phyloP scores from a whole-genome alignment of 257 asterid genomes.

The Nyctanthes arbortristis region DNA sequence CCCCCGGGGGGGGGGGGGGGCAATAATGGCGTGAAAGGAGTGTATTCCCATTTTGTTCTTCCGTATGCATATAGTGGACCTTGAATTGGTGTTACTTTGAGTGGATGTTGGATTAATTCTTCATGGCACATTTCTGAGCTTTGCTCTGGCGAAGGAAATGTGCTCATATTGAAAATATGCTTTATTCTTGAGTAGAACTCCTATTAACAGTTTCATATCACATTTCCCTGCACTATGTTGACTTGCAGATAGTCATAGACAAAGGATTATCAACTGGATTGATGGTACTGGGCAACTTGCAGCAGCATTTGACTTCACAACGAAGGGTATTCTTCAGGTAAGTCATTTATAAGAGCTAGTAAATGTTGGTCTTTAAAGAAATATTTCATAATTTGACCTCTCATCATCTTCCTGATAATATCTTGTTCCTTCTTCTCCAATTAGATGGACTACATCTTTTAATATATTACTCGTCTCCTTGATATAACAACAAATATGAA shows the following conservation, averaged over 20 bases:
- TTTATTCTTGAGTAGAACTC: slow-evolving; percentile 5
- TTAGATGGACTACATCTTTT: background rate
- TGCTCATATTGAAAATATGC: background rate
- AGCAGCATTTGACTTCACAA: slow-evolving; percentile 97
- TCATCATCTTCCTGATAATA: slow-evolving; percentile 8
- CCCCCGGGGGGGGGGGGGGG: too few relatives aligned
- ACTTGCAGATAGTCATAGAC: slow-evolving; percentile 84
- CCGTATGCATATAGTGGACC: slow-evolving; percentile 4
- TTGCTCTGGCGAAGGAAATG: background rate
- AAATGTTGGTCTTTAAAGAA: background rate
- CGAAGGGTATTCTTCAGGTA: slow-evolving; percentile 97
- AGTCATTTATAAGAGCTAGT: slow-evolving; percentile 3
- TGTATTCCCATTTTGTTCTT: background rate
- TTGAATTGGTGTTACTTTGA: background rate
- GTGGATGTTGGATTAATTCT: background rate
- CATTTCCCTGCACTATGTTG: slow-evolving; percentile 22
- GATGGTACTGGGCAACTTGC: slow-evolving; percentile 80
- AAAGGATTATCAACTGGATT: slow-evolving; percentile 86
- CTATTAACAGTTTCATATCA: background rate
- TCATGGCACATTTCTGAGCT: background rate
- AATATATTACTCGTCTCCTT: background rate
- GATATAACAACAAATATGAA: background rate
- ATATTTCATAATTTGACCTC: background rate
- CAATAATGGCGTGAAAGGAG: background rate
- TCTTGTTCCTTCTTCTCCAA: background rate